Evolutionary conservation across 2,329 filamentous ascomycete genomes (phyloP).

Genomic region (Rhynchosporium agropyri): DNA sequence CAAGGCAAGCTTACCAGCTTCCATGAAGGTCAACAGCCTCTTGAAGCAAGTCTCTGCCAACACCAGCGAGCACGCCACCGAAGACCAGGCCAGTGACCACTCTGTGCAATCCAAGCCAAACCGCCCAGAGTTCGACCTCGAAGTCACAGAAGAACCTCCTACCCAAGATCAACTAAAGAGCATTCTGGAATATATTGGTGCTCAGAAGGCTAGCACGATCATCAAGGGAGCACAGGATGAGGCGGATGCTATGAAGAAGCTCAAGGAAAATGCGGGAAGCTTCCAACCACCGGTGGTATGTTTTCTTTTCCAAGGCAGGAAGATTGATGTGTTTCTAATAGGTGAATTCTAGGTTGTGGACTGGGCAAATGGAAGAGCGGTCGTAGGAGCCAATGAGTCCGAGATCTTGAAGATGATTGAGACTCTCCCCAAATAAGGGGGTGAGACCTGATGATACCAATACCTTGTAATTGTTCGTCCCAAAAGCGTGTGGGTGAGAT

Average conservation of each 20-base stretch:
- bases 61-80: conserved; percentile 66
- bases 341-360: conserved; percentile 65
- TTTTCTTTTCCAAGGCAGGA: conserved; percentile 31
- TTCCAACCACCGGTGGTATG: conserved; percentile 80
- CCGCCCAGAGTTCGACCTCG: conserved; percentile 77
- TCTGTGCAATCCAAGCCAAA: conserved; percentile 56
- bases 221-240: conserved; percentile 74
- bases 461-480: conserved; percentile 18
- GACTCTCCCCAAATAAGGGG: conserved; percentile 48
- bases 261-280: conserved; percentile 67
- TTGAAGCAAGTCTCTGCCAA: conserved; percentile 80
- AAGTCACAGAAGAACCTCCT: conserved; percentile 78
- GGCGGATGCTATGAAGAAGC: conserved; percentile 77
- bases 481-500: background rate
- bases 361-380: conserved; percentile 87
- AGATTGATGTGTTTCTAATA: conserved; percentile 34
- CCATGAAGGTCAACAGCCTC: conserved; percentile 70
- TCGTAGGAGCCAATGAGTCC: conserved; percentile 79
- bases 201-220: conserved; percentile 61
- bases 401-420: conserved; percentile 84
- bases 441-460: conserved; percentile 23
- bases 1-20: conserved; percentile 73
- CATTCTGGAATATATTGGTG: conserved; percentile 81
- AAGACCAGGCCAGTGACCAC: conserved; percentile 74
- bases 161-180: conserved; percentile 81